These are phyloP conservation scores for Globisporangium heterothallicum DNA, from an alignment of 352 stramenopile genomes.

Conservation along the genomic window DNA sequence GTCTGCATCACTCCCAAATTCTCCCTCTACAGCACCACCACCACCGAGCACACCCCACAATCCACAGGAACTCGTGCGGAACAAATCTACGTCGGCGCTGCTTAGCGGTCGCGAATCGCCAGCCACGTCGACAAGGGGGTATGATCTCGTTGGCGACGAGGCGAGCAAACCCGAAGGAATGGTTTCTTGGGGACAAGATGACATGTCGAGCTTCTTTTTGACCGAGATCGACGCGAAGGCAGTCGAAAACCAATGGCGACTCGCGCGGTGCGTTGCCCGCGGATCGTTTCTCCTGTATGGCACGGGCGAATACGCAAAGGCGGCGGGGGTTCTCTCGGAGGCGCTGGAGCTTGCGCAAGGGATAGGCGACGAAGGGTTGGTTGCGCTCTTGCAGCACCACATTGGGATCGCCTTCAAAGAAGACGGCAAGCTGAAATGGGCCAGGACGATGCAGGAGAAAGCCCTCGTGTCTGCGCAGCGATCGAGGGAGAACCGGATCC, in stretches of 20 bases:
- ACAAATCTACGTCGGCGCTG: background rate
- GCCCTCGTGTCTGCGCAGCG: slow-evolving; percentile 38
- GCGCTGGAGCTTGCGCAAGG: slow-evolving; percentile 31
- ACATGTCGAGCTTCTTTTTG: slow-evolving; percentile 63
- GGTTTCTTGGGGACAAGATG: slow-evolving; percentile 25
- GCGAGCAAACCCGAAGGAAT: slow-evolving; percentile 7
- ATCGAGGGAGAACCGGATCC: slow-evolving; percentile 30
- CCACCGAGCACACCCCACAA: background rate
- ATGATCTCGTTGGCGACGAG: no score
- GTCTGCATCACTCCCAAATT: background rate
- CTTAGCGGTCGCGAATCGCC: no score
- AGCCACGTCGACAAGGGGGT: no score
- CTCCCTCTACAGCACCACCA: background rate
- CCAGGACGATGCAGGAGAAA: slow-evolving; percentile 42
- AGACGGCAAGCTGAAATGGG: slow-evolving; percentile 30
- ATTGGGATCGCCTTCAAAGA: slow-evolving; percentile 64
- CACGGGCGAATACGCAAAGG: slow-evolving; percentile 21
- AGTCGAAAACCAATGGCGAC: slow-evolving; percentile 16
- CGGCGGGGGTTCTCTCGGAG: slow-evolving; percentile 29
- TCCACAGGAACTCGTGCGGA: background rate
- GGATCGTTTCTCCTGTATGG: slow-evolving; percentile 59
- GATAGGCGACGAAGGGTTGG: slow-evolving; percentile 16
- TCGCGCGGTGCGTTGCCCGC: slow-evolving; percentile 35
- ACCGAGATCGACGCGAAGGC: slow-evolving; percentile 58
- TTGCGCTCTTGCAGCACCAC: slow-evolving; percentile 59